Conservation (phyloP, 2,329 filamentous ascomycete genomes). For the Hypoxylon sp. region DNA sequence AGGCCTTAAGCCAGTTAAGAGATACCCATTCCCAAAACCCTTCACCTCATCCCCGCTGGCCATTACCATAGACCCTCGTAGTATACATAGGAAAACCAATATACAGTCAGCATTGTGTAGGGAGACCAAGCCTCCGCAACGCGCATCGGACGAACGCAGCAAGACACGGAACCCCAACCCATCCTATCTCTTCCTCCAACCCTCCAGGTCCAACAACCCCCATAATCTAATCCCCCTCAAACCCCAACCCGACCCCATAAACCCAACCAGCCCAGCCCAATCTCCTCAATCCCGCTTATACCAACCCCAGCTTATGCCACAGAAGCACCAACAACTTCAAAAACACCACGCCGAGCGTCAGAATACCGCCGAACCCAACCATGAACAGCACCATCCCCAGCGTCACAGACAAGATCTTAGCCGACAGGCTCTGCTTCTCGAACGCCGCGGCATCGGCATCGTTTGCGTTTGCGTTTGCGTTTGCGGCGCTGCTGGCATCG, state of each 20-base stretch:
- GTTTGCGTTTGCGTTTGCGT: not conserved
- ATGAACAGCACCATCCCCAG: not conserved
- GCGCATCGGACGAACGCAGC: not conserved
- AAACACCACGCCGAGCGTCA: slow-evolving; percentile 12
- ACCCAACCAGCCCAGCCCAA: not conserved
- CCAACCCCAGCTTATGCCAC: slow-evolving; percentile 16
- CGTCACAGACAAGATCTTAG: not conserved
- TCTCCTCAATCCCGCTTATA: not conserved
- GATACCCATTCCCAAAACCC: not conserved
- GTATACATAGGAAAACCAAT: not conserved
- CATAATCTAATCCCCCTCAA: not conserved
- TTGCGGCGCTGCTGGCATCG: not conserved
- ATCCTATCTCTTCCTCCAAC: not conserved
- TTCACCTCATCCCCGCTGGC: not conserved
- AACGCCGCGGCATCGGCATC: not conserved
- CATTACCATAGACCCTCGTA: not conserved
- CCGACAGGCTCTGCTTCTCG: not conserved
- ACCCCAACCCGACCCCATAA: not conserved
- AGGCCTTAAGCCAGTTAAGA: not conserved
- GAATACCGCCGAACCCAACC: not conserved
- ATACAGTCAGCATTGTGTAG: not conserved
- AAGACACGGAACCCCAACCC: not conserved
- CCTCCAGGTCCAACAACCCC: not conserved
- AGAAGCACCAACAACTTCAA: not conserved
- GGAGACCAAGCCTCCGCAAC: not conserved